Evolutionary conservation across 495 filamentous ascomycete genomes (phyloP), one percentile per base, ranked within the genome.

Genomic region (Glarea lozoyensis): DNA sequence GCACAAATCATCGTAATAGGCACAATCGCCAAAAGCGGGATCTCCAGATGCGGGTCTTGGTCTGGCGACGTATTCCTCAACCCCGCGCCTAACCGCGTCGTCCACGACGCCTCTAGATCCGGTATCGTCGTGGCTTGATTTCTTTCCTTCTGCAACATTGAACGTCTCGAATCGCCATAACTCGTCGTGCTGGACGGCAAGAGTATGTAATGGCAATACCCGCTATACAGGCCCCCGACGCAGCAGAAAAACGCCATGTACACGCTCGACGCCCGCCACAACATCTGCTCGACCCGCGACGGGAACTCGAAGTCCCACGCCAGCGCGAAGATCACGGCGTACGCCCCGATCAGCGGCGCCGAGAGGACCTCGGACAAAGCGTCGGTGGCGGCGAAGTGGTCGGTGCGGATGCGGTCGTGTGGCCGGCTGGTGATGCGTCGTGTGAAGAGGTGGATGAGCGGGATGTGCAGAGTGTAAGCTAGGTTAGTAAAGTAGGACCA

Each of bases 231-330:
- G 18, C 23, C 22, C 27, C 10, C 13, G n/a, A 21, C 17, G 10
- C n/a, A 37, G 3, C 17, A 21, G 5, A 19, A 37, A 7, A 29
- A 29, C 10, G 37, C 15, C 13, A 47, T 46, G 12, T 34, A 17
- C n/a, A 49, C 10, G 30, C 34, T 51, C 16, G 45, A 33, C 5
- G 42, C 19, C 21, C 62, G 47, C 67, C 64, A 67, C 7, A 65
- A 40, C 0, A 57, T 20, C 25, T 43, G 41, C 34, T 68, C 65
- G 10, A 37, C 34, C 15, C n/a, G 15, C 2, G 60, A 62, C 1
- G 64, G 65, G 22, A 70, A 67, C 13, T 58, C 40, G 39, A 61
- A 64, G 35, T 66, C 56, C 63, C 66, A 68, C 4, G 49, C 64
- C 10, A 52, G 43, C 10, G 61, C 29, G 38, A 66, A 60, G 2